phyloP scores from a whole-genome alignment of 2,329 filamentous ascomycete genomes.

The Aspergillus pseudoglaucus region DNA sequence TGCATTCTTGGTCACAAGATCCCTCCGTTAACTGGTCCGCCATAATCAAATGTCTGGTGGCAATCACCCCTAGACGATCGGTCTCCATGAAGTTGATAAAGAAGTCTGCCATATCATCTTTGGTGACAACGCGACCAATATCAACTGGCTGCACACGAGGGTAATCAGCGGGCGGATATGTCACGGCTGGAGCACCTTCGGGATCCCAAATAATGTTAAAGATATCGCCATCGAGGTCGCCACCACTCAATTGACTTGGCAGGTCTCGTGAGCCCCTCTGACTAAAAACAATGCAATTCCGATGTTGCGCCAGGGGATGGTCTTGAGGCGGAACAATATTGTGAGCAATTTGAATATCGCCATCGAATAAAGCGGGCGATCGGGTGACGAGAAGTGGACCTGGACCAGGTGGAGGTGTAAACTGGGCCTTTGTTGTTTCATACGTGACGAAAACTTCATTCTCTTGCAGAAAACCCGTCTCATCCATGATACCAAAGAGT shows the following conservation, averaged over 20 bases:
- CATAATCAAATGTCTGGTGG: slow-evolving; percentile 56
- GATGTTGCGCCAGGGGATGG: slow-evolving; percentile 56
- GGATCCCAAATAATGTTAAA: slow-evolving; percentile 73
- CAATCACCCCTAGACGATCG: slow-evolving; percentile 61
- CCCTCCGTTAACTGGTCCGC: slow-evolving; percentile 53
- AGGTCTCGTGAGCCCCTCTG: slow-evolving; percentile 64
- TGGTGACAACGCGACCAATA: slow-evolving; percentile 55
- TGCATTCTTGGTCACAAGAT: slow-evolving; percentile 48
- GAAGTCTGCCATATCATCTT: slow-evolving; percentile 67
- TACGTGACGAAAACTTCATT: slow-evolving; percentile 43
- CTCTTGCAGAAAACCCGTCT: slow-evolving; percentile 62
- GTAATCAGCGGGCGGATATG: slow-evolving; percentile 63
- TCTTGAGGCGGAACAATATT: slow-evolving; percentile 53
- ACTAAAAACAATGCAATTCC: slow-evolving; percentile 75
- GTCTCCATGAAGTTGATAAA: slow-evolving; percentile 72
- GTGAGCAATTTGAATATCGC: slow-evolving; percentile 64
- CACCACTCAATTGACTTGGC: slow-evolving; percentile 71
- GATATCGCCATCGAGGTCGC: slow-evolving; percentile 76
- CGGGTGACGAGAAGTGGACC: slow-evolving; percentile 58
- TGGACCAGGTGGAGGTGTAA: slow-evolving; percentile 9
- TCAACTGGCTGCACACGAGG: slow-evolving; percentile 50
- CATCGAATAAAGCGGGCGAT: slow-evolving; percentile 75
- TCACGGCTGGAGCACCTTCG: slow-evolving; percentile 36
- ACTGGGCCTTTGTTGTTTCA: slow-evolving; percentile 5
- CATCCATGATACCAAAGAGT: slow-evolving; percentile 77